A percentile compares a stretch with the other conserved stretches of the same genome.
Evolutionary conservation across 495 filamentous ascomycete species (phyloP).

Genomic region (Cercophora newfieldiana): DNA sequence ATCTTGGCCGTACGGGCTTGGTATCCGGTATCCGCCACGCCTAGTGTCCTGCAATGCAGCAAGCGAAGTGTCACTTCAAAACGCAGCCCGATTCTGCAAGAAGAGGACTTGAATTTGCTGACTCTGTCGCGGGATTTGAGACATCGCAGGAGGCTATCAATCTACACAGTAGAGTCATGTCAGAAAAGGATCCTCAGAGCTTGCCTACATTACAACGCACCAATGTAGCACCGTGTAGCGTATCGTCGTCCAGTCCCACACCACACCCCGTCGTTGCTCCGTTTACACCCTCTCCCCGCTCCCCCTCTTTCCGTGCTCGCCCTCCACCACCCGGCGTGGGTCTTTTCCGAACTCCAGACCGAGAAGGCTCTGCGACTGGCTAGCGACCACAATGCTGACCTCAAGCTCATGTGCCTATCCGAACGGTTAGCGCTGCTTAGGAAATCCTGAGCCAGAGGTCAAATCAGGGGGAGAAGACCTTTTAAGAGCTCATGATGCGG

Average conservation of each 20-base stretch:
- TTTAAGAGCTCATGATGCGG: not conserved
- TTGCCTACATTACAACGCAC: not conserved
- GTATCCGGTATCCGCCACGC: conserved; percentile 28
- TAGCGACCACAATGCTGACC: conserved; percentile 30
- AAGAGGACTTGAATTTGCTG: not conserved
- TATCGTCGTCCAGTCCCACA: not conserved
- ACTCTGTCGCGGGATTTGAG: not conserved
- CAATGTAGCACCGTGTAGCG: not conserved
- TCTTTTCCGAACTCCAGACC: conserved; percentile 19
- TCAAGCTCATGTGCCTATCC: conserved; percentile 35
- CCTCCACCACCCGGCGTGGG: not conserved
- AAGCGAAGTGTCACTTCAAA: conserved; percentile 9
- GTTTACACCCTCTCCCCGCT: conserved; percentile 8
- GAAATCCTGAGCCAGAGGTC: not conserved
- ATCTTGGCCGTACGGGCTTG: conserved; percentile 25
- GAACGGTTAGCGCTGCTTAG: conserved; percentile 10
- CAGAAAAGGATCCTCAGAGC: not conserved
- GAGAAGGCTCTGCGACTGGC: conserved; percentile 26
- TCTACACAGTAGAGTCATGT: not conserved
- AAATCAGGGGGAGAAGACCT: not conserved
- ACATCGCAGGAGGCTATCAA: not conserved
- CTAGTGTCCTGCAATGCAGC: conserved; percentile 21
- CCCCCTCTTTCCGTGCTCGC: not conserved
- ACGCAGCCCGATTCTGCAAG: not conserved
- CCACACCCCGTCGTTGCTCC: conserved; percentile 1